Evolutionary conservation across 2,329 filamentous ascomycete genomes (phyloP), one percentile per base, ranked within the genome.

Genomic region (Endothia cerciana): DNA sequence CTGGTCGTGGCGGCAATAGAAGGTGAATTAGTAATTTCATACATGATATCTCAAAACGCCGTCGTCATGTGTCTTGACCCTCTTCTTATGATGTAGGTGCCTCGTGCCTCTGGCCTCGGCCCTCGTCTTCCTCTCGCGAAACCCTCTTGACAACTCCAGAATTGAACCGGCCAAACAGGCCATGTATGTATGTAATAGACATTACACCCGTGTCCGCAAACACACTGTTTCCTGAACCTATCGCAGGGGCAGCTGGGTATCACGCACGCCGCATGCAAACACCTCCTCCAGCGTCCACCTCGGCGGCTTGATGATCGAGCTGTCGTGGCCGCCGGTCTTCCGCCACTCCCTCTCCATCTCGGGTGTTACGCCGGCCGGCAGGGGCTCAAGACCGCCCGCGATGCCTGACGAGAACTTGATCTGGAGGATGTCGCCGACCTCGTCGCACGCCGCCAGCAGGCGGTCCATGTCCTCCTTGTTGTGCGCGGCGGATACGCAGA

Each of bases 391-490:
- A 65, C 95, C 95, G 70, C 95, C 95, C 15, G 95, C 94, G 73
- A 97, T 88, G 71, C 95, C 95, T 17, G 92, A 96, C n/a, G 93
- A 97, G 80, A 97, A 97, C 81, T 97, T 98, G 75, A 99, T 85
- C 79, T 98, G 94, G 64, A 99, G 82, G 28, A 97, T 86, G 70
- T 97, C 92, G 65, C 94, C 94, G 65, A 97, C 89, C 78, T 98
- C 92, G 74, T 98, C 93, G 74, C 94, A 98, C 19, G 95, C 95
- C 4, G 88, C 85, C 60, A 99, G 82, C 66, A 99, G 82, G 59
- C 94, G 89, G 77, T 99, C 95, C 73, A 99, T 86, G 76, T 99
- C 95, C 60, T 99, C 95, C 83, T 99, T 99, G 79, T 96, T 99
- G 82, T 99, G 95, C 1, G 95, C 93, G 2, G 95, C 89, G 3